Evolutionary conservation across 352 stramenopile genomes (phyloP).

Genomic region (Pythium vanterpoolii): DNA sequence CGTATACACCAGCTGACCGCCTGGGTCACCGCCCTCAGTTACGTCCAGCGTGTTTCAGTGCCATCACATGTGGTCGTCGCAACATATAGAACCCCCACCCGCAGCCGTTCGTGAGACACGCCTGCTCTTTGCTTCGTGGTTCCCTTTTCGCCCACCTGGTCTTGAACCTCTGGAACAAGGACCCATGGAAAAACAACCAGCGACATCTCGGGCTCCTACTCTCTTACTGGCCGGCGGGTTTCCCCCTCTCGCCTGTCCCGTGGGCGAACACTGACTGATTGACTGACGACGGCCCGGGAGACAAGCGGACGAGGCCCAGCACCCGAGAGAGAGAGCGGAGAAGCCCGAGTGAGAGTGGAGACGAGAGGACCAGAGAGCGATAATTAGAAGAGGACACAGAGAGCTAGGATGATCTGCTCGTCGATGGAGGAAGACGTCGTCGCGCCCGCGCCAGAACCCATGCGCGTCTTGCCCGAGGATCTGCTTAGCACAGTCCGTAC

Average conservation of each 20-base stretch:
- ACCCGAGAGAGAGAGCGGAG: no score
- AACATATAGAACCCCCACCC: slow-evolving; percentile 21
- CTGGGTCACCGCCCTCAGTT: slow-evolving; percentile 5
- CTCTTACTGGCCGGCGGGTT: not conserved
- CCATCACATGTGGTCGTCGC: slow-evolving; percentile 17
- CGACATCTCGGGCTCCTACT: slow-evolving; percentile 8
- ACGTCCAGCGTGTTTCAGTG: slow-evolving; percentile 20
- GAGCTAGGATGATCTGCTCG: slow-evolving; percentile 22
- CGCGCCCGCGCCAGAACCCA: not conserved
- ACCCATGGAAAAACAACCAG: slow-evolving; percentile 21
- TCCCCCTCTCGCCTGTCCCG: not conserved
- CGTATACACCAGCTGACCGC: slow-evolving; percentile 2
- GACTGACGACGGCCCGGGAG: slow-evolving; percentile 12
- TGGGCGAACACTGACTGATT: slow-evolving; percentile 15
- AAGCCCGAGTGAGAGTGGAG: no score
- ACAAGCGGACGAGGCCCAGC: not conserved
- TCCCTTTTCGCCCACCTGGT: slow-evolving; percentile 4
- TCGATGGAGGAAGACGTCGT: slow-evolving; percentile 18
- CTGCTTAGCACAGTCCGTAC: slow-evolving; percentile 16
- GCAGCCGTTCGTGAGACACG: slow-evolving; percentile 25
- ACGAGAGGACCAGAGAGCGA: no score
- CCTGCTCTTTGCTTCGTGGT: slow-evolving; percentile 8
- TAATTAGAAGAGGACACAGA: no score
- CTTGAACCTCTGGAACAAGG: slow-evolving; percentile 18
- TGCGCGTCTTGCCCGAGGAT: slow-evolving; percentile 10